These are phyloP conservation scores for Globisporangium carolinianum DNA, from an alignment of 352 stramenopile species.

Conservation along the genomic window DNA sequence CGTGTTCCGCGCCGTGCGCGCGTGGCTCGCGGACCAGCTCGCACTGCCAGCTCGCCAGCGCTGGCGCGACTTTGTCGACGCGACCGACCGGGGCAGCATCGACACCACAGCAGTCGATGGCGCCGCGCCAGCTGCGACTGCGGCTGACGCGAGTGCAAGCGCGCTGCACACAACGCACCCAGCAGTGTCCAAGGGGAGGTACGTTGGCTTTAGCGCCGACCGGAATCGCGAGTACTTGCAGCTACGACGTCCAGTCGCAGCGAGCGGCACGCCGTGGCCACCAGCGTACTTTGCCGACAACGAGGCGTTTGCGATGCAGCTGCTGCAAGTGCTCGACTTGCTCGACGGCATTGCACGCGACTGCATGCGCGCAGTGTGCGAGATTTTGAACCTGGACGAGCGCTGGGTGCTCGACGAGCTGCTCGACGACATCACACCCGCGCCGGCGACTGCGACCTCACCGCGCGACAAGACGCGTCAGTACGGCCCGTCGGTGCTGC, in stretches of 20 bases:
- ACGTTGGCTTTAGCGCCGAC: conserved; percentile 67
- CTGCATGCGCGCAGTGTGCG: conserved; percentile 73
- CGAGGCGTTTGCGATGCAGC: conserved; percentile 42
- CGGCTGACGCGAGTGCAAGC: conserved; percentile 6
- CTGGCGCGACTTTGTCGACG: conserved; percentile 72
- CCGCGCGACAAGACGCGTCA: conserved; percentile 44
- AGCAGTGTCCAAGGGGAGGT: conserved; percentile 52
- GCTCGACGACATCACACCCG: conserved; percentile 45
- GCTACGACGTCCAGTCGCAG: conserved; percentile 49
- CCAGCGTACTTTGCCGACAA: conserved; percentile 55
- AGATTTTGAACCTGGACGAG: conserved; percentile 58
- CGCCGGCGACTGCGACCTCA: conserved; percentile 13
- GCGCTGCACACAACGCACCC: conserved; percentile 24
- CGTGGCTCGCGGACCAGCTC: conserved; percentile 53
- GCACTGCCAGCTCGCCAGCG: conserved; percentile 36
- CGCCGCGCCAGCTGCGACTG: background rate
- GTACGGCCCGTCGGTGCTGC: conserved; percentile 76
- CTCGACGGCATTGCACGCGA: conserved; percentile 62
- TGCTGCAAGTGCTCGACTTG: conserved; percentile 50
- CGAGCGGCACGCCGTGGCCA: conserved; percentile 72
- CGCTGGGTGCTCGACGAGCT: conserved; percentile 60
- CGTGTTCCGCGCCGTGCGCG: conserved; percentile 52
- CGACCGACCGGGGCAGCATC: conserved; percentile 3
- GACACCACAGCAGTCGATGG: conserved; percentile 3
- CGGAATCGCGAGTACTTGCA: conserved; percentile 78